Evolutionary conservation across 768 basidiomycete species (phyloP).

Genomic region (Rhodosporidiobolus odoratus): DNA sequence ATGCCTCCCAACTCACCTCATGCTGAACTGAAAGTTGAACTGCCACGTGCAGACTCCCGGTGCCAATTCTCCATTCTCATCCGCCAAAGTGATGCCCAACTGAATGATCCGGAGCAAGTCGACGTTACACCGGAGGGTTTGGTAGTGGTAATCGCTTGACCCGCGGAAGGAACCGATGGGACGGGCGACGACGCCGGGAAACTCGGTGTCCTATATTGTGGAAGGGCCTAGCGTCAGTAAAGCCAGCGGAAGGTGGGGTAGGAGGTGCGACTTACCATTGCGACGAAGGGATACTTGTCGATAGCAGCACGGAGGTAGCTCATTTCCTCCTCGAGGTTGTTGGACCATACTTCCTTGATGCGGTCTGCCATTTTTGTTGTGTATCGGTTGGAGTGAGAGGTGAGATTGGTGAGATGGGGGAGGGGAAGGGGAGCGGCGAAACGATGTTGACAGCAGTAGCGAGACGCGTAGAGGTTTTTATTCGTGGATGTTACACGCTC

Average conservation of each 20-base stretch:
- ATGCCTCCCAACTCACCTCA: slow-evolving; percentile 65
- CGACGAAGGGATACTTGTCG: slow-evolving; percentile 83
- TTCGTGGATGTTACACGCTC: no score
- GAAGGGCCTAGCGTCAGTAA: slow-evolving; percentile 8
- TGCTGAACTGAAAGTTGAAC: slow-evolving; percentile 93
- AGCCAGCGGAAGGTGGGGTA: slow-evolving; percentile 57
- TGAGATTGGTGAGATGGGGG: not conserved
- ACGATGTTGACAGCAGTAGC: not conserved
- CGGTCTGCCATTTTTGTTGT: slow-evolving; percentile 11
- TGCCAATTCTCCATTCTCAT: slow-evolving; percentile 87
- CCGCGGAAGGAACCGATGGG: slow-evolving; percentile 95
- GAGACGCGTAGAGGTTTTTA: no score
- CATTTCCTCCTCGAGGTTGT: slow-evolving; percentile 90
- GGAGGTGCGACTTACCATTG: slow-evolving; percentile 62
- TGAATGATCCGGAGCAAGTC: slow-evolving; percentile 97
- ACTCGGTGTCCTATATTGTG: slow-evolving; percentile 92
- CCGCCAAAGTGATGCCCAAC: slow-evolving; percentile 87
- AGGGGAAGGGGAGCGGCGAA: not conserved
- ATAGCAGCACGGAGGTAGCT: slow-evolving; percentile 75
- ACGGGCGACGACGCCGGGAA: slow-evolving; percentile 94
- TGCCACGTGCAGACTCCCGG: slow-evolving; percentile 94
- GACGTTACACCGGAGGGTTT: slow-evolving; percentile 97
- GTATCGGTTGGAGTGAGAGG: not conserved
- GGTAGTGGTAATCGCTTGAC: slow-evolving; percentile 97
- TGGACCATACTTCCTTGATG: slow-evolving; percentile 92